Conservation (phyloP, 179 eudicot species). For the Dionaea muscipula region DNA sequence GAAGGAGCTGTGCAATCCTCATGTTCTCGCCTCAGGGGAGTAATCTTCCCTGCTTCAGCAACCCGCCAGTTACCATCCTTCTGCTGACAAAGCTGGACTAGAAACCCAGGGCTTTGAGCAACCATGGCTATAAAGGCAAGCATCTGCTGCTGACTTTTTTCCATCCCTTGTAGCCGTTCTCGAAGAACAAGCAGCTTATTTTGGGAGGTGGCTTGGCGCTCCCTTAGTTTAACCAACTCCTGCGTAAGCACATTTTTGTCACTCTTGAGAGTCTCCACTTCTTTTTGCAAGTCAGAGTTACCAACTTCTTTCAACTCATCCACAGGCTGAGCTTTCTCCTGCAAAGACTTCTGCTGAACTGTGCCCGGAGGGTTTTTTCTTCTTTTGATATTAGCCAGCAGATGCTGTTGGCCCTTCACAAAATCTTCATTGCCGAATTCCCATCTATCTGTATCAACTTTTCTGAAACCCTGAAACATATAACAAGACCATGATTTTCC, state of each 20-base stretch:
- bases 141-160: conserved; percentile 28
- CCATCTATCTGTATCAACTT: conserved; percentile 32
- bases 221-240: conserved; percentile 23
- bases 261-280: conserved; percentile 31
- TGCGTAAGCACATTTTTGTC: conserved; percentile 28
- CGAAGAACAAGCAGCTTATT: conserved; percentile 19
- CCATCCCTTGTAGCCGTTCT: conserved; percentile 35
- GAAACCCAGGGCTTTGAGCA: conserved; percentile 27
- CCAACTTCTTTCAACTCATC: conserved; percentile 15
- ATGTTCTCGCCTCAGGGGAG: conserved; percentile 21
- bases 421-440: conserved; percentile 28
- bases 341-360: conserved; percentile 14
- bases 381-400: conserved; percentile 24
- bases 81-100: conserved; percentile 23
- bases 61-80: conserved; percentile 33
- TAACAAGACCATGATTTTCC: neutral
- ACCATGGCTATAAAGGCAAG: conserved; percentile 33
- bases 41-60: conserved; percentile 39
- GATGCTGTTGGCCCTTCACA: conserved; percentile 24
- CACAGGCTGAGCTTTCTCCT: conserved; percentile 10
- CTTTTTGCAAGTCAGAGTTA: conserved; percentile 18
- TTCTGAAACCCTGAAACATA: conserved; percentile 30
- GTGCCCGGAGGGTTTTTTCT: conserved; percentile 25
- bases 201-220: conserved; percentile 24
- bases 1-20: conserved; percentile 22